Conservation (phyloP, 345 rosid genomes). For the Linum tenue region DNA sequence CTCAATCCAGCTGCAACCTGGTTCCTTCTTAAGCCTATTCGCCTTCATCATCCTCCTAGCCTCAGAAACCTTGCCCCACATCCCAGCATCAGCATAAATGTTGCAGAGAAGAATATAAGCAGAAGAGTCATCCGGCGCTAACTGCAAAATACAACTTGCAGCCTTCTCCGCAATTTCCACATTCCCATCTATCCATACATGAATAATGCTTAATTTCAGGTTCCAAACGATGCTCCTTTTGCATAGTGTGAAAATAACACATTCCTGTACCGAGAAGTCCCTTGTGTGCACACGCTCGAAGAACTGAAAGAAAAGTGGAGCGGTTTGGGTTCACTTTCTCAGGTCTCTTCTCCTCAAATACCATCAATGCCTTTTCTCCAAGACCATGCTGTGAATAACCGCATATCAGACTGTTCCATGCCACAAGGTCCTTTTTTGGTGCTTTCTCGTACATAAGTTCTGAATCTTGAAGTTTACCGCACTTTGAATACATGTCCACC, state of each 20-base stretch:
- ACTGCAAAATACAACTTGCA: slow-evolving; percentile 37
- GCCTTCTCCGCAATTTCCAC: slow-evolving; percentile 76
- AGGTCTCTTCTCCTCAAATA: slow-evolving; percentile 51
- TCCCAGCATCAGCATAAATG: slow-evolving; percentile 72
- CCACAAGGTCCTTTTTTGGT: slow-evolving; percentile 52
- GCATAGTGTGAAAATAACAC: slow-evolving; percentile 61
- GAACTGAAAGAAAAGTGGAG: slow-evolving; percentile 80
- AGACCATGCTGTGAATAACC: slow-evolving; percentile 85
- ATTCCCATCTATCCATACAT: slow-evolving; percentile 69
- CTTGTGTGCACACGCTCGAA: slow-evolving; percentile 86
- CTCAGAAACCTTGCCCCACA: slow-evolving; percentile 76
- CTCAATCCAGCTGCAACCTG: slow-evolving; percentile 95
- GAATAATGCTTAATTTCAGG: slow-evolving; percentile 83
- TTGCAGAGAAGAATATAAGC: slow-evolving; percentile 72
- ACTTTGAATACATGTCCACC: slow-evolving; percentile 93
- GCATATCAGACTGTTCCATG: slow-evolving; percentile 91
- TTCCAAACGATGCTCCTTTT: slow-evolving; percentile 39
- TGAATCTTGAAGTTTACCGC: slow-evolving; percentile 77
- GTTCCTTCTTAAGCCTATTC: slow-evolving; percentile 70
- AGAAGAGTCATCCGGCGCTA: slow-evolving; percentile 75
- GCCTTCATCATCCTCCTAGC: slow-evolving; percentile 60
- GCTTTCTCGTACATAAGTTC: slow-evolving; percentile 58
- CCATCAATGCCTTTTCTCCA: slow-evolving; percentile 58
- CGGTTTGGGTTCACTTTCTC: slow-evolving; percentile 57
- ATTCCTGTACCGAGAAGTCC: slow-evolving; percentile 55